Evolutionary conservation across 2,329 filamentous ascomycete species (phyloP).

Genomic region (Emmonsiellopsis sp.): DNA sequence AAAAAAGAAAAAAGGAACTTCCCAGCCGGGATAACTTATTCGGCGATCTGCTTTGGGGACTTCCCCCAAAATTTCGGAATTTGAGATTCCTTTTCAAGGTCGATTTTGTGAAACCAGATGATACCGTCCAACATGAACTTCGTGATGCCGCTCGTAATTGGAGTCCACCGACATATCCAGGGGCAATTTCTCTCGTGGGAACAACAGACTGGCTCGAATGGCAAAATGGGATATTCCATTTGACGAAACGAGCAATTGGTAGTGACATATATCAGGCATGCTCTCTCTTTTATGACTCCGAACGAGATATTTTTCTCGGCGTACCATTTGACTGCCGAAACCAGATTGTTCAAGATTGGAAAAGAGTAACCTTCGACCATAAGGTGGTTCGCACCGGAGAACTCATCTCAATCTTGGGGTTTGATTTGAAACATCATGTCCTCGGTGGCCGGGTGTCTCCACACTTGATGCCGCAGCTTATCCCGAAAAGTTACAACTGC

Average conservation of each 20-base stretch:
- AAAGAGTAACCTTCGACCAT: conserved; percentile 8
- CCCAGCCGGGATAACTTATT: no score
- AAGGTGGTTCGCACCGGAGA: background rate
- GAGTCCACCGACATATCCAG: conserved; percentile 5
- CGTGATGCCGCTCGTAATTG: conserved; percentile 1
- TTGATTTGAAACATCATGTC: conserved; percentile 2
- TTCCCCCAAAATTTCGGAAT: background rate
- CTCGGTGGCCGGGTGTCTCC: conserved; percentile 9
- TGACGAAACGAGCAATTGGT: background rate
- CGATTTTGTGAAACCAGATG: conserved; percentile 7
- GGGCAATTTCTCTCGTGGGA: background rate
- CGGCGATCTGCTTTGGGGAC: no score
- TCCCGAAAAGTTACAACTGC: conserved; percentile 10
- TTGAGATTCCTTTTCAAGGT: conserved; percentile 11
- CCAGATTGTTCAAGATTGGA: conserved; percentile 4
- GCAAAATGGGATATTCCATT: background rate
- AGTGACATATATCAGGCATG: conserved; percentile 4
- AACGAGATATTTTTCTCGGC: conserved; percentile 6
- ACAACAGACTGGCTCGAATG: conserved; percentile 7
- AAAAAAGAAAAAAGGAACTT: no score
- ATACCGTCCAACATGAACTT: conserved; percentile 1
- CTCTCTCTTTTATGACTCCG: conserved; percentile 10
- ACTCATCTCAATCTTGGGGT: conserved; percentile 9
- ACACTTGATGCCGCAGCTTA: conserved; percentile 14
- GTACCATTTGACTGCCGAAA: conserved; percentile 10